Evolutionary conservation across 202 grass and related monocot species (phyloP), one percentile per base, ranked within the genome.

Genomic region (Cymbopogon flexuosus): DNA sequence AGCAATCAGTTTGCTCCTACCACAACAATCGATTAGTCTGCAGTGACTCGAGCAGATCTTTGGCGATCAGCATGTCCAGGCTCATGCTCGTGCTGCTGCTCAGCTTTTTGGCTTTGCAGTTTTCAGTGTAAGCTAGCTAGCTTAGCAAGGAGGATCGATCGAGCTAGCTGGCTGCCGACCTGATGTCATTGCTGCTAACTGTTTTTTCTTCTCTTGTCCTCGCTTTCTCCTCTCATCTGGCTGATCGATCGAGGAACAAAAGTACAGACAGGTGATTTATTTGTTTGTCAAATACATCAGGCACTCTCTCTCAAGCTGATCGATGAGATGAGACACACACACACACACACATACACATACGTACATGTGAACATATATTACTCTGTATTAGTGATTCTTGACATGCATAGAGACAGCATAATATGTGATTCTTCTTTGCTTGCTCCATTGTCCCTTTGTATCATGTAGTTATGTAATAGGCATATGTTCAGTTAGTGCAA

Each of bases 11-110:
- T 11, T 98, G 96, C 39, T 81, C 92, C 0, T 94, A 98, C 56
- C 95, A 87, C 72, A 71, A 87, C 33, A 84, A 94, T 3, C 77
- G 40, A 10, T 84, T 98, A 8, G 13, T 80, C 14, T 97, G 92
- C 88, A 88, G 75, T 18, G 57, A 39, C 62, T 79, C 81, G 57
- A 13, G 21, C 9, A 56, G 24, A 72, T 61, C 73, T 15, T 68
- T 52, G 47, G 16, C 47, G 47, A 52, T 52, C 47, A n/a, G 18
- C 49, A 19, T 54, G 49, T 19, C 18, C 18, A 54, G 2, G 18
- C 49, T 54, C 2, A 54, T 54, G 49, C 49, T 52, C 47, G 16
- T 52, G 47, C 47, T 52, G 16, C 47, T 54, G 1, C 16, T 52
- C 49, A 52, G 49, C 49, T 8, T 52, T 52, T 52, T 52, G 49